These are phyloP conservation scores for Suillus ampliporus DNA, from an alignment of 768 basidiomycete species.

Conservation along the genomic window DNA sequence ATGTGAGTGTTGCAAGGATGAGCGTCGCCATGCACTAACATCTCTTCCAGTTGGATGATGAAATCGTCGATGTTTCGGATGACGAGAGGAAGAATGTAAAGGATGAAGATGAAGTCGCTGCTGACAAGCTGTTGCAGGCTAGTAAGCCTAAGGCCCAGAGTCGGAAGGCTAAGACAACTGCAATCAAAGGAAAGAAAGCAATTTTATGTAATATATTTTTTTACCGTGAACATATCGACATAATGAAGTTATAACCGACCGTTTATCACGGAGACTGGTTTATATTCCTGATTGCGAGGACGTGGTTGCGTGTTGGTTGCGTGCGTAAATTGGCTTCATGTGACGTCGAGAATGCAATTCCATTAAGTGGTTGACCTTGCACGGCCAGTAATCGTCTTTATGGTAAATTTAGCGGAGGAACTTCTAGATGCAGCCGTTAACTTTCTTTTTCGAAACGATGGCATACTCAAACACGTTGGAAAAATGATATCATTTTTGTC, in stretches of 20 bases:
- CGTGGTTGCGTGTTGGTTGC: too few species aligned
- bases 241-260: background rate
- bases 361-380: too few species aligned
- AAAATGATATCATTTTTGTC: too few species aligned
- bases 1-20: slow-evolving; percentile 50
- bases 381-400: too few species aligned
- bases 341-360: too few species aligned
- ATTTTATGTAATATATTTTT: slow-evolving; percentile 12
- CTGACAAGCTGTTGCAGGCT: slow-evolving; percentile 66
- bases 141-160: slow-evolving; percentile 49
- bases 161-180: slow-evolving; percentile 28
- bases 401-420: too few species aligned
- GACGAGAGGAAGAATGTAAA: slow-evolving; percentile 45
- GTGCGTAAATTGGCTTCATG: too few species aligned
- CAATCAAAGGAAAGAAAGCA: slow-evolving; percentile 25
- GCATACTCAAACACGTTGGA: too few species aligned
- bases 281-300: too few species aligned
- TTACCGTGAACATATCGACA: background rate
- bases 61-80: slow-evolving; percentile 51
- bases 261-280: background rate
- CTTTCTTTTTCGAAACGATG: too few species aligned
- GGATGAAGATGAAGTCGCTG: slow-evolving; percentile 52
- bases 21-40: background rate
- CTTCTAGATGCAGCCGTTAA: too few species aligned
- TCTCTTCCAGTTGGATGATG: slow-evolving; percentile 48